Evolutionary conservation across 2,329 filamentous ascomycete species (phyloP).

Genomic region (Coleophoma eucalyptorum): DNA sequence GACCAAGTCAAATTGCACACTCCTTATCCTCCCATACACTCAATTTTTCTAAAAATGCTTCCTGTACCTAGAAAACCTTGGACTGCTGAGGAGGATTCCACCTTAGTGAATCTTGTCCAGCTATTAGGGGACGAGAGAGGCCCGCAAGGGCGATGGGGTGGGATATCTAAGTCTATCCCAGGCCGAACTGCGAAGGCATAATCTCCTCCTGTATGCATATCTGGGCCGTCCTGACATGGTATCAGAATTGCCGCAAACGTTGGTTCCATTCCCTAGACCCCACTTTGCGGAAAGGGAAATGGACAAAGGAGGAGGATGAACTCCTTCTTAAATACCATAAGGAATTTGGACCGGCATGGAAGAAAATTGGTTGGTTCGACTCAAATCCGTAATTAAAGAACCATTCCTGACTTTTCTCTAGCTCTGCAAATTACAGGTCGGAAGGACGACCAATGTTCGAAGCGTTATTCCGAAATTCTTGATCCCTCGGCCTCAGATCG

Average conservation of each 20-base stretch:
- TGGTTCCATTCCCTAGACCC: not conserved
- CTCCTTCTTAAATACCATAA: not conserved
- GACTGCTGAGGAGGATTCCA: not conserved
- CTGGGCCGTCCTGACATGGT: not conserved
- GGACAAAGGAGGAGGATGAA: not conserved
- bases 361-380: not conserved
- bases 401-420: not conserved
- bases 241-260: not conserved
- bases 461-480: not conserved
- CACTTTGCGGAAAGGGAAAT: not conserved
- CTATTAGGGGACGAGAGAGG: not conserved
- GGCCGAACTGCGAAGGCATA: not conserved
- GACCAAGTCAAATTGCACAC: too few relatives aligned
- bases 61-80: too few relatives aligned
- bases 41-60: too few relatives aligned
- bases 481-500: not conserved
- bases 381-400: not conserved
- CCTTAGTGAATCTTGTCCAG: not conserved
- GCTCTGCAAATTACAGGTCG: not conserved
- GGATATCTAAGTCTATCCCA: not conserved
- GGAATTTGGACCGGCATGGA: not conserved
- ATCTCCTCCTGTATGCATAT: not conserved
- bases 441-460: not conserved
- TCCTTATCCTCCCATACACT: too few relatives aligned
- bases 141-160: not conserved